Conservation (phyloP, 2,329 filamentous ascomycete genomes). For the Arthroderma sp. region DNA sequence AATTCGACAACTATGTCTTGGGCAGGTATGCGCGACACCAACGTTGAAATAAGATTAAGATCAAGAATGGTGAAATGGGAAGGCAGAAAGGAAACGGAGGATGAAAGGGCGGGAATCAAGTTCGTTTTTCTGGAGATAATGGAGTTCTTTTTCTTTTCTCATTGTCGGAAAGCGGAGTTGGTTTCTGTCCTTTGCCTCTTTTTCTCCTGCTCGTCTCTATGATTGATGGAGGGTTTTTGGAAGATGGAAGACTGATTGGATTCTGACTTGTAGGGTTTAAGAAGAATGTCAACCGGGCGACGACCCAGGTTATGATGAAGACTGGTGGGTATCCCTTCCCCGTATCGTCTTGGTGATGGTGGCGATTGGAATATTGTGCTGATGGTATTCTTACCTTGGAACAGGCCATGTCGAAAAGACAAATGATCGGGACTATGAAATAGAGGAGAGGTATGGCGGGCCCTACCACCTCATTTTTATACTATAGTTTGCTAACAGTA, state of each 20-base stretch:
- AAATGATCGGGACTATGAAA: constrained; percentile 96
- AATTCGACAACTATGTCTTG: constrained; percentile 9
- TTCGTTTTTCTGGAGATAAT: too few species aligned
- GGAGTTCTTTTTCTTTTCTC: too few species aligned
- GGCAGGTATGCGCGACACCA: constrained; percentile 9
- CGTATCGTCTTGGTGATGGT: neutral
- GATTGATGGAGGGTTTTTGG: neutral
- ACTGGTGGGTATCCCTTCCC: constrained; percentile 44
- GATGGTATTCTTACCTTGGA: neutral
- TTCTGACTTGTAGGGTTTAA: constrained; percentile 53
- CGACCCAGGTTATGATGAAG: constrained; percentile 99
- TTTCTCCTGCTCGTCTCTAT: neutral
- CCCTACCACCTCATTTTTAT: too few species aligned
- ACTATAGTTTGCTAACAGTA: too few species aligned
- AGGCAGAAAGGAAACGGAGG: too few species aligned
- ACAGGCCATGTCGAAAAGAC: constrained; percentile 92
- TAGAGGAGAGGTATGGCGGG: constrained; percentile 63
- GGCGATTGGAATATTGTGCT: neutral
- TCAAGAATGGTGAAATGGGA: too few species aligned
- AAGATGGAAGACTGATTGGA: neutral
- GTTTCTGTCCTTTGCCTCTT: neutral
- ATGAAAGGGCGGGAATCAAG: too few species aligned
- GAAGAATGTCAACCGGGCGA: constrained; percentile 96
- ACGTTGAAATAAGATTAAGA: too few species aligned
- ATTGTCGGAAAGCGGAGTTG: too few species aligned